These are phyloP conservation scores for Astragalus membranaceus DNA, from an alignment of 306 rosid species.

Conservation along the genomic window DNA sequence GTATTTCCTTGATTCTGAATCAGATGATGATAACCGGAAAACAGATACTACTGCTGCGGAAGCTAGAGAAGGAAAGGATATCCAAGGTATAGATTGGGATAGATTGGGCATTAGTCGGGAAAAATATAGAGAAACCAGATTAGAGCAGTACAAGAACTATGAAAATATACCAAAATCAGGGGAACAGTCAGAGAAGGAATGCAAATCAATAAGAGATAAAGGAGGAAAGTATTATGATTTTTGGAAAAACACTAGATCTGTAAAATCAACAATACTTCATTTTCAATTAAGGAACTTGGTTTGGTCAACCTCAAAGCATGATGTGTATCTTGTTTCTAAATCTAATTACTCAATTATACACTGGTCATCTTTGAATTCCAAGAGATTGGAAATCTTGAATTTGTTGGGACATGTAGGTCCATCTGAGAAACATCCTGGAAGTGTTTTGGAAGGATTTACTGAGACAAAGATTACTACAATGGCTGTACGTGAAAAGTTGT, in stretches of 20 bases:
- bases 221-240: too few relatives aligned
- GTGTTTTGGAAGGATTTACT: slow-evolving; percentile 72
- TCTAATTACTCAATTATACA: slow-evolving; percentile 48
- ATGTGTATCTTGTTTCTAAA: too few relatives aligned
- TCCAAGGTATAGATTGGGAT: slow-evolving; percentile 40
- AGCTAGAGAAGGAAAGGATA: slow-evolving; percentile 35
- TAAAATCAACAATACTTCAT: not conserved
- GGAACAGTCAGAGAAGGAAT: too few relatives aligned
- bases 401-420: slow-evolving; percentile 77
- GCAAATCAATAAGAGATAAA: too few relatives aligned
- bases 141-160: slow-evolving; percentile 80
- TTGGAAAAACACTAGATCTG: slow-evolving; percentile 69
- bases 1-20: slow-evolving; percentile 26
- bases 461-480: slow-evolving; percentile 67
- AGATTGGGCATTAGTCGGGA: slow-evolving; percentile 33
- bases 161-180: slow-evolving; percentile 63
- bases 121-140: slow-evolving; percentile 58
- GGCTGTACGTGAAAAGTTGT: slow-evolving; percentile 61
- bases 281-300: slow-evolving; percentile 79
- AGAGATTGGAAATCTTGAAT: slow-evolving; percentile 50
- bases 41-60: slow-evolving; percentile 29
- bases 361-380: slow-evolving; percentile 57
- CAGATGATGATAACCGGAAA: slow-evolving; percentile 31
- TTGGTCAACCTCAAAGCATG: slow-evolving; percentile 83
- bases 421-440: slow-evolving; percentile 79